phyloP scores from a whole-genome alignment of 805 yeast genomes.

The Blastobotrys mokoenaii region DNA sequence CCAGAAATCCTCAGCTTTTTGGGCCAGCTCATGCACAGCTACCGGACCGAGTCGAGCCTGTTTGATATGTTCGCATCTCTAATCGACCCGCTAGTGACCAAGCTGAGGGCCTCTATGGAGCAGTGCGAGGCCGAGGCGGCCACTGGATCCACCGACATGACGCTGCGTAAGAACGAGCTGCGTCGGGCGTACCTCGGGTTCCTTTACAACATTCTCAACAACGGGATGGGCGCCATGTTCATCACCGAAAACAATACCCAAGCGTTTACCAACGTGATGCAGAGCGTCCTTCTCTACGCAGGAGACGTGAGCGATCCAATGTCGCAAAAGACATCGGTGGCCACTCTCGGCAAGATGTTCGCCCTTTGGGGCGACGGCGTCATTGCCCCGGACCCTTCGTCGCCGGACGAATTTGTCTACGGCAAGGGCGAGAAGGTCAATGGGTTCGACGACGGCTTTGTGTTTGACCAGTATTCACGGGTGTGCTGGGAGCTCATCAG shows the following conservation, averaged over 20 bases:
- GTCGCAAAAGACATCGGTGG: conserved; percentile 59
- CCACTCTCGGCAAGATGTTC: conserved; percentile 54
- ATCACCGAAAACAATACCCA: conserved; percentile 58
- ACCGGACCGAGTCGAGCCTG: conserved; percentile 55
- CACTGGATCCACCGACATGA: conserved; percentile 47
- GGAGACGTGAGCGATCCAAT: conserved; percentile 54
- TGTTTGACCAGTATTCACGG: conserved; percentile 59
- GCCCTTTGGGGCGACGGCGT: conserved; percentile 61
- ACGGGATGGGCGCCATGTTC: conserved; percentile 71
- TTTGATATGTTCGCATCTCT: conserved; percentile 68
- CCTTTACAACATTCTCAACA: conserved; percentile 60
- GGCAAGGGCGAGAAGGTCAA: conserved; percentile 49
- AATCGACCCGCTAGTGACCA: conserved; percentile 62
- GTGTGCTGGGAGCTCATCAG: conserved; percentile 75
- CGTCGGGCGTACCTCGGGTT: conserved; percentile 65
- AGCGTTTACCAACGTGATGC: conserved; percentile 51
- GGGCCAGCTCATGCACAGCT: conserved; percentile 79
- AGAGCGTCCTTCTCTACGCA: conserved; percentile 57
- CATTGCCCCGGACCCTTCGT: conserved; percentile 31
- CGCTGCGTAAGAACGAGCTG: conserved; percentile 54
- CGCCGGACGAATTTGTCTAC: conserved; percentile 42
- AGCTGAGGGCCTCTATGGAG: conserved; percentile 46
- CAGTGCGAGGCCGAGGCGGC: conserved; percentile 35
- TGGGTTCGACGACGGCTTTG: conserved; percentile 51
- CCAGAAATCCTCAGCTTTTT: conserved; percentile 76